A percentile compares a stretch with the other conserved stretches of the same genome.
Conservation (phyloP, 306 rosid species). For the Vigna reflexopilosa region DNA sequence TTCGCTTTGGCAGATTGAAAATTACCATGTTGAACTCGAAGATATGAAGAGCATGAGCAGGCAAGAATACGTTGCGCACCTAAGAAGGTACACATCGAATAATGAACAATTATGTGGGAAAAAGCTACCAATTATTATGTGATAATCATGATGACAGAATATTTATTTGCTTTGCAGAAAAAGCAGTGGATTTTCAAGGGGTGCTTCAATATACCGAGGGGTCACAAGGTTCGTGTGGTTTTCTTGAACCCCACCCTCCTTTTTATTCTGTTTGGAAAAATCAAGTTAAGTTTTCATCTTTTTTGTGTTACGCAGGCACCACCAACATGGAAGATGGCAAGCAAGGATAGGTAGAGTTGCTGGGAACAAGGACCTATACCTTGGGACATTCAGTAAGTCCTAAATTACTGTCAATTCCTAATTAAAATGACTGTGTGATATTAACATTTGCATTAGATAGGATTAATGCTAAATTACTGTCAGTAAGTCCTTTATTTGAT, state of each 20-base stretch:
- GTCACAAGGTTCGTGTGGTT: slow-evolving; percentile 79
- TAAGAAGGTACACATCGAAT: slow-evolving; percentile 69
- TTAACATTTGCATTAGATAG: background rate
- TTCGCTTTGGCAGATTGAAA: slow-evolving; percentile 64
- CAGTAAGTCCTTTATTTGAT: slow-evolving; percentile 8
- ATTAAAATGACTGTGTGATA: background rate
- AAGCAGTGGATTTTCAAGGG: slow-evolving; percentile 97
- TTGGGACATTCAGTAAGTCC: slow-evolving; percentile 90
- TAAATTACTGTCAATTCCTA: slow-evolving; percentile 1
- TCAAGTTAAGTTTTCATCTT: background rate
- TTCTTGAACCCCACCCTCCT: background rate
- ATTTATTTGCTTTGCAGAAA: slow-evolving; percentile 63
- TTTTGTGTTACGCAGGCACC: slow-evolving; percentile 67
- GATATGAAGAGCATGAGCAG: slow-evolving; percentile 97
- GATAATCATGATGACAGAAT: slow-evolving; percentile 1
- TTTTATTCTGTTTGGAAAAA: background rate
- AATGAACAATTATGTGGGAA: background rate
- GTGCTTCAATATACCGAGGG: slow-evolving; percentile 97
- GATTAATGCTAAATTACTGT: background rate
- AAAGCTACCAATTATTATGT: background rate
- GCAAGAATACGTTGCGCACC: slow-evolving; percentile 94
- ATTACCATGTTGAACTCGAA: slow-evolving; percentile 73
- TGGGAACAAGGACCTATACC: slow-evolving; percentile 97
- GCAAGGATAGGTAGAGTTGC: slow-evolving; percentile 99
- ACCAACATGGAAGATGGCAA: slow-evolving; percentile 99